Evolutionary conservation across 345 rosid genomes (phyloP), one percentile per base, ranked within the genome.

Genomic region (Eutrema heterophyllum): DNA sequence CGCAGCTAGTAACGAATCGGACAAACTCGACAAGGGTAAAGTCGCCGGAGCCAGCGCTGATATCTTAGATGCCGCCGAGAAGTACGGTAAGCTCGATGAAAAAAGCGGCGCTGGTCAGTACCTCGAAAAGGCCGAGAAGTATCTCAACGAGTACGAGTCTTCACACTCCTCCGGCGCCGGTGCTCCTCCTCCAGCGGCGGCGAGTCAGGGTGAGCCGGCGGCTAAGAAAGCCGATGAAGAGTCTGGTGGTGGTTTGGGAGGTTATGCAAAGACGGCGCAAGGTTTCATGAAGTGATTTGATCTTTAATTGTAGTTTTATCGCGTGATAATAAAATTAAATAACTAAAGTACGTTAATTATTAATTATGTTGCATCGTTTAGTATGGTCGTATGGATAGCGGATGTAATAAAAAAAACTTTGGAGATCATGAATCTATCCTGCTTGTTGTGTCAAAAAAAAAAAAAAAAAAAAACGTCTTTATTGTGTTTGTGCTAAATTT

Each of bases 41-140:
- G 88, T 68, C 39, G 91, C 95, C 26, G 91, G 68, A 8, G 95
- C 95, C 18, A 77, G 80, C 15, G 88, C 73, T 14, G 85, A 91
- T 77, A 82, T 89, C 70, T 68, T 91, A 21, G 83, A 35, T 30
- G 95, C 91, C 7, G 92, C 89, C 43, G 79, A 85, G 24, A 83
- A 81, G 43, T 91, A 87, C 53, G 95, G 86, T 7, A 89, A 92
- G 71, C 80, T 89, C 32, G 90, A 91, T 16, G 83, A 84, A 15
- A 84, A 83, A 71, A 71, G 84, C 40, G 44, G 69, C 24, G 29
- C 72, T 51, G 97, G 96, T 44, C 76, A 88, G 79, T 88, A 89
- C 61, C 83, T 92, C 0, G 85, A 84, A 1, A 86, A 89, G 81
- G 96, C 93, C 6, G 85, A 92, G 88, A 71, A 56, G 46, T 89